Evolutionary conservation across 441 rosid genomes (phyloP), one percentile per base, ranked within the genome.

Genomic region (Populus hybrid): DNA sequence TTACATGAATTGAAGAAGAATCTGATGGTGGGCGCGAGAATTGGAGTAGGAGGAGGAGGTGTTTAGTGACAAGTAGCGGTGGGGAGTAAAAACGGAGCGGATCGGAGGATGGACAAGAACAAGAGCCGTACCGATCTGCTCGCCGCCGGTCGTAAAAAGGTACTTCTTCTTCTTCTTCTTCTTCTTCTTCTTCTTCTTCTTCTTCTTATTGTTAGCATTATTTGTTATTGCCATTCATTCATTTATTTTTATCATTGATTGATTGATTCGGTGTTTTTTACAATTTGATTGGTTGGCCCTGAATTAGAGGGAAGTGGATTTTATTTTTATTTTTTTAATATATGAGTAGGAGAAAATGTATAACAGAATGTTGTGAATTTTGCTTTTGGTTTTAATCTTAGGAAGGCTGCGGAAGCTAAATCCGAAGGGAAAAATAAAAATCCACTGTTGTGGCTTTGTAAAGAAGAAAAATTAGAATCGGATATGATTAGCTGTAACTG

Each of bases 111-210:
- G 99, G 99, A 97, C 82, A 94, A 92, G 89, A 92, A 91, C 89
- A 97, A 90, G 92, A 91, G 77, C 84, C 95, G 98, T 79, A 82
- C 88, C 34, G 98, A 97, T 87, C 87, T 94, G 81, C 99, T 94
- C 30, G 94, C 94, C 5, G 99, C 99, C 5, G 99, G 99, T 36
- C 98, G 99, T 20, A 92, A 94, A 82, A 94, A 88, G 99, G 99
- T 94, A 74, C 35, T 75, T 6, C 26, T n/a, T 82, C 64, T 42
- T 18, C 9, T 40, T 59, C 8, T 67, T 63, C 4, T 72, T 69
- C 24, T 24, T 24, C 24, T 24, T 24, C 24, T 24, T 24, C 35
- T 75, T 6, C 26, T n/a, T 82, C 64, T 42, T 18, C 9, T 40
- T 59, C 8, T 67, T 63, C 4, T 70, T 70, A 12, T 80, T 78